phyloP scores from a whole-genome alignment of 139 green algal species.

The Yamagishiella unicocca region DNA sequence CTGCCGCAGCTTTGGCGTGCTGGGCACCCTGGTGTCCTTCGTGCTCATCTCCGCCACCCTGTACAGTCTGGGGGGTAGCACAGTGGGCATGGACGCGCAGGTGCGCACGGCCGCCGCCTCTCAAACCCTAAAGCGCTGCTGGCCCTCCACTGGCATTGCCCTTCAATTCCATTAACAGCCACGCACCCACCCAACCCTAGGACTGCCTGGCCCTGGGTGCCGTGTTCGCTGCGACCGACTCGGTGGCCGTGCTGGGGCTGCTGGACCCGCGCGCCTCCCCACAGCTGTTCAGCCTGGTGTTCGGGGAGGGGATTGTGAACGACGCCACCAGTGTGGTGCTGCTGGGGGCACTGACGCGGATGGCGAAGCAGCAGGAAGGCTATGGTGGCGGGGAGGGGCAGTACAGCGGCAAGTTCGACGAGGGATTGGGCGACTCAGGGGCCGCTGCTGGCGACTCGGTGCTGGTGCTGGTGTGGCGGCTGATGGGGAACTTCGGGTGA shows the following conservation, averaged over 20 bases:
- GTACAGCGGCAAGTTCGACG: background rate
- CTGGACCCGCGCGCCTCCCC: constrained; percentile 66
- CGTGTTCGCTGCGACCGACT: constrained; percentile 93
- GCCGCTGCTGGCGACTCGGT: background rate
- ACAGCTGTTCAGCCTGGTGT: constrained; percentile 87
- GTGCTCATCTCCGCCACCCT: constrained; percentile 53
- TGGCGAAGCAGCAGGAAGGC: constrained; percentile 15
- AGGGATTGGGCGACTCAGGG: background rate
- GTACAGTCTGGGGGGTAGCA: constrained; percentile 46
- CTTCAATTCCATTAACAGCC: background rate
- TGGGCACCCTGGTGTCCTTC: constrained; percentile 62
- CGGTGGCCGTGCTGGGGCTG: constrained; percentile 90
- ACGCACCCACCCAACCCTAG: constrained; percentile 30
- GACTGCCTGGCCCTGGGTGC: constrained; percentile 86
- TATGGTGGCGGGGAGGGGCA: background rate
- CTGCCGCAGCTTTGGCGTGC: constrained; percentile 46
- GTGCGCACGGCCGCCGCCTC: background rate
- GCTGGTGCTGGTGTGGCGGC: background rate
- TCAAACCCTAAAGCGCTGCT: background rate
- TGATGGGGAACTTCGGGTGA: constrained; percentile 24
- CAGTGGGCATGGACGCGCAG: constrained; percentile 5
- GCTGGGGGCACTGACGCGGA: constrained; percentile 76
- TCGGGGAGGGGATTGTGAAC: constrained; percentile 87
- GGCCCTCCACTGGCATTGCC: background rate
- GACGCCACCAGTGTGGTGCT: constrained; percentile 92